A percentile compares a stretch with the other conserved stretches of the same genome.
Evolutionary conservation across 2,329 filamentous ascomycete genomes (phyloP).

Genomic region (Laburnicola sp.): DNA sequence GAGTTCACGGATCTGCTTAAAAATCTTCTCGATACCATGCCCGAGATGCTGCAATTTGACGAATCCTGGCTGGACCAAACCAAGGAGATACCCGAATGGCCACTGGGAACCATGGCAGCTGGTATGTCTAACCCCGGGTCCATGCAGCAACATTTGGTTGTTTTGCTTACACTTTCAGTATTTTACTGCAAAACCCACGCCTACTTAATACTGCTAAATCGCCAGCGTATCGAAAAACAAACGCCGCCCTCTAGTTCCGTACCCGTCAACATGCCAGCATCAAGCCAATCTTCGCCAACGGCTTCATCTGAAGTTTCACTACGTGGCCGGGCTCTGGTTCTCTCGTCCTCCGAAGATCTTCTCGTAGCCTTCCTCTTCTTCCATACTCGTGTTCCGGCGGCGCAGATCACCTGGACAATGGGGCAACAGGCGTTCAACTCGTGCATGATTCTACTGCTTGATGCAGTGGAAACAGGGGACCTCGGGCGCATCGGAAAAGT

Average conservation of each 20-base stretch:
- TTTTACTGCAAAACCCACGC: conserved; percentile 54
- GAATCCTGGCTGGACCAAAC: conserved; percentile 48
- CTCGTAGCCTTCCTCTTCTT: conserved; percentile 54
- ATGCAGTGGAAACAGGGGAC: conserved; percentile 50
- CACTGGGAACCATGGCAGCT: conserved; percentile 51
- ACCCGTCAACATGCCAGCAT: conserved; percentile 16
- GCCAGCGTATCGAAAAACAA: conserved; percentile 44
- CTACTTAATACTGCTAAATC: conserved; percentile 54
- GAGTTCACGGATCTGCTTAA: conserved; percentile 52
- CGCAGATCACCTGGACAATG: conserved; percentile 54
- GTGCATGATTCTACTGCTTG: conserved; percentile 53
- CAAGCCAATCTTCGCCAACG: conserved; percentile 19
- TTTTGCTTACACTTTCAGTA: conserved; percentile 34
- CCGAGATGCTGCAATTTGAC: conserved; percentile 52
- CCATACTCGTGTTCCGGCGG: conserved; percentile 47
- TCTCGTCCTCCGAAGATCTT: conserved; percentile 48
- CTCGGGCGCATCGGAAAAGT: conserved; percentile 45
- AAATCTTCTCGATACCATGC: conserved; percentile 52
- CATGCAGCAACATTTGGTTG: neutral
- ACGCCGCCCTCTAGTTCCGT: conserved; percentile 15
- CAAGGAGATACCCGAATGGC: conserved; percentile 51
- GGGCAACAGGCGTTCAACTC: conserved; percentile 56
- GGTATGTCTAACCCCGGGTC: conserved; percentile 36
- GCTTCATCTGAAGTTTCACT: conserved; percentile 23
- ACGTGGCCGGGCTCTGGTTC: conserved; percentile 47